Percentiles rank a stretch among this genome's conserved stretches.
These are phyloP conservation scores for Chenopodium formosanum DNA, from an alignment of 148 eudicot genomes.

Conservation along the genomic window DNA sequence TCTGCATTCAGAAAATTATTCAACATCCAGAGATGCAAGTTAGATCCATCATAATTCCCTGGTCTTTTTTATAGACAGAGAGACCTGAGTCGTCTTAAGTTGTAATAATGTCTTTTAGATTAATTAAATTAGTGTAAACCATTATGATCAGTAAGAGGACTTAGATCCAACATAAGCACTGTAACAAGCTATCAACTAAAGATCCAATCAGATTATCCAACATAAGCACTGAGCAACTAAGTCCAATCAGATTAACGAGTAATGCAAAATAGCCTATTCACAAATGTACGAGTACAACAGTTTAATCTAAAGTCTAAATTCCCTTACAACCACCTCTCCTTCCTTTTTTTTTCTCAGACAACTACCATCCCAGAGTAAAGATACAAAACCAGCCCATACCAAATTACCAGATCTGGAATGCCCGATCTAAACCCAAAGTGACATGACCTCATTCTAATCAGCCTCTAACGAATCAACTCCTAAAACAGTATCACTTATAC, in stretches of 20 bases:
- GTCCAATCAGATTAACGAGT: background rate
- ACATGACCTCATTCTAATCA: background rate
- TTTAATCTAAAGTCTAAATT: background rate
- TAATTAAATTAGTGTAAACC: background rate
- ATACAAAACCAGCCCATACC: background rate
- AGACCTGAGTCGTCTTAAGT: background rate
- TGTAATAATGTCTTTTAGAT: background rate
- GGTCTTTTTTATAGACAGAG: background rate
- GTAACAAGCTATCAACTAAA: background rate
- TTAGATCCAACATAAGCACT: background rate
- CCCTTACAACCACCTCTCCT: background rate
- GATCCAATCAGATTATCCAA: background rate
- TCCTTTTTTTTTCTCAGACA: background rate
- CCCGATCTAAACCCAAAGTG: background rate
- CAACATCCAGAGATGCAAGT: conserved; percentile 35
- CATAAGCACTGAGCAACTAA: background rate
- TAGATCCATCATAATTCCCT: background rate
- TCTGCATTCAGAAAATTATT: conserved; percentile 63
- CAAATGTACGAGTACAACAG: background rate
- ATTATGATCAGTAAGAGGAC: background rate
- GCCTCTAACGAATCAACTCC: background rate
- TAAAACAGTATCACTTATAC: background rate
- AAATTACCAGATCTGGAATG: background rate
- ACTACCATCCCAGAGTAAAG: background rate
- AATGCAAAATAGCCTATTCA: background rate